phyloP scores from a whole-genome alignment of 371 early-diverging fungal genomes.

The Apophysomyces variabilis region DNA sequence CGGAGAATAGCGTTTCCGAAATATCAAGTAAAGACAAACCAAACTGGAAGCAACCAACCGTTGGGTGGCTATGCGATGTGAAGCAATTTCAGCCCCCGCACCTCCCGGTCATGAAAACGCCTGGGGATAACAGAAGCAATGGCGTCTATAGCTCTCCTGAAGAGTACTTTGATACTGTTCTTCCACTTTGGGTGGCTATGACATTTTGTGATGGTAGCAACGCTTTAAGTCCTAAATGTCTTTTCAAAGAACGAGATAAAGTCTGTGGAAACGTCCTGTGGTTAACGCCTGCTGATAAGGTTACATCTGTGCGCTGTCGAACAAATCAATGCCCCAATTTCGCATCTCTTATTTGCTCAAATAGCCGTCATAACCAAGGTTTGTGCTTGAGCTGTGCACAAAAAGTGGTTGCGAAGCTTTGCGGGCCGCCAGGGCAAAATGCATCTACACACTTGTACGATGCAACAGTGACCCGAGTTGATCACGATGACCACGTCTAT shows the following conservation, averaged over 20 bases:
- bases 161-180: neutral
- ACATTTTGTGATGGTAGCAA: conserved; percentile 1
- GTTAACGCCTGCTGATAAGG: neutral
- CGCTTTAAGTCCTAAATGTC: neutral
- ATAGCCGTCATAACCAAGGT: neutral
- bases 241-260: neutral
- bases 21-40: neutral
- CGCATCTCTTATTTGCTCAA: conserved; percentile 1
- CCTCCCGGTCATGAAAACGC: neutral
- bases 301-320: conserved; percentile 1
- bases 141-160: conserved; percentile 3
- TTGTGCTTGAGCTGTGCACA: neutral
- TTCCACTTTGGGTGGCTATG: neutral
- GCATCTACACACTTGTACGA: neutral
- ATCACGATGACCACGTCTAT: neutral
- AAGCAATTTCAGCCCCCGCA: conserved; percentile 4
- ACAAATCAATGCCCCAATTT: neutral
- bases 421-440: neutral
- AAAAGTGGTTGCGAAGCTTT: neutral
- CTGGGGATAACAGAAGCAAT: neutral
- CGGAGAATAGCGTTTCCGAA: neutral
- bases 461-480: neutral
- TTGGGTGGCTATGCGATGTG: conserved; percentile 1
- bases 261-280: neutral
- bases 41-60: neutral